Evolutionary conservation across 2,329 filamentous ascomycete species (phyloP), one percentile per base, ranked within the genome.

Genomic region (Aspergillus sp.): DNA sequence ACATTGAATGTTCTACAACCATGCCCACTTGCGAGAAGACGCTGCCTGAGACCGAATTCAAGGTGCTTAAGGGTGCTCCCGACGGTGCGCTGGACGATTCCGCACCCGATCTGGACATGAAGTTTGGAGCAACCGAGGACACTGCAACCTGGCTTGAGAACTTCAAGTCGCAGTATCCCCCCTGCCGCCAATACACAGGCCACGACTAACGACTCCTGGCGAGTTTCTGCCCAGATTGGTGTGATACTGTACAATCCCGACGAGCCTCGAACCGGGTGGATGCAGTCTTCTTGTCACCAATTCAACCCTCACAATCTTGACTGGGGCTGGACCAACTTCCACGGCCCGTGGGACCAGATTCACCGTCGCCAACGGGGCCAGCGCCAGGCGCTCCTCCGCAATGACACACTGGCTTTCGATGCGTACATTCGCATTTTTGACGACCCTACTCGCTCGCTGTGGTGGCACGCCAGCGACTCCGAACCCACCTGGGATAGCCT

Each of bases 291-390:
- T 34, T 70, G 74, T 37, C 79, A 83, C 58, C 77, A 80, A 43
- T 84, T 81, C 61, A 77, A 76, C 52, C 70, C 72, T 29, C 68
- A 75, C 40, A 78, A 77, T 34, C 62, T 79, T 9, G 81, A 84
- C 52, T 82, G 79, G 74, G 81, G 81, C 2, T 83, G 79, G 79
- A 79, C 77, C 30, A 75, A 79, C 45, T 83, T 82, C 57, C 74
- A 77, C 52, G 75, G 74, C 5, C 77, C 77, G 5, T 78, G 77
- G 64, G 75, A 78, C 47, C 71, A 81, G 36, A 78, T 83, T 39
- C 73, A 79, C 40, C 61, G 68, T 30, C 77, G 81, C n/a, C 71
- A 75, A 45, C 76, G 74, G 42, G 72, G 73, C 29, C 77, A 82
- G 54, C 74, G 78, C 30, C 74, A 79, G 55, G 74, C 81, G 7